Evolutionary conservation across 192 early-diverging fungal species (phyloP), one percentile per base, ranked within the genome.

Genomic region (Diversispora eburnea): DNA sequence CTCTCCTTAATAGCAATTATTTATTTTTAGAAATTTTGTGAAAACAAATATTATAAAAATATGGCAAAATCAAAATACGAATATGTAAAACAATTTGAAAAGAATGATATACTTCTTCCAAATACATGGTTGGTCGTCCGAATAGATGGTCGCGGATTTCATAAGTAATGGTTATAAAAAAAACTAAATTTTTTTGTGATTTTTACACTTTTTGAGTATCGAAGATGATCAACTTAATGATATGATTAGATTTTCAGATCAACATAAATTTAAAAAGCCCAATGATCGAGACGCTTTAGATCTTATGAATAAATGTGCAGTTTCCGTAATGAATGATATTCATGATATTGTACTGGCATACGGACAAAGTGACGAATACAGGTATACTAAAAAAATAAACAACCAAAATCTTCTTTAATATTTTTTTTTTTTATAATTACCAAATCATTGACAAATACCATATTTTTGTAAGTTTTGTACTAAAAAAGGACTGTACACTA

Each of bases 11-110:
- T 33, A 33, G 25, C 25, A 33, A 51, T 51, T 51, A 51, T 51
- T 51, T 5, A 12, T 51, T 51, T 51, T 4, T 2, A 12, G 49
- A 12, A 51, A 13, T 17, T 62, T 61, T 13, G 17, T 6, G 5
- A 60, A 22, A 60, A 33, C 25, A 39, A 39, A 6, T 33, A 61
- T 10, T 41, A 61, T 62, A 43, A 17, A 5, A 33, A 10, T 7
- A 95, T 95, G 95, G 95, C 95, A n/a, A 94, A 94, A 69, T 93
- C 92, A 54, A 93, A 92, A 75, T 97, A 91, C 78, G 93, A 94
- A 77, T 97, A 97, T 74, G 95, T 97, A 42, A 90, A 88, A 68
- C 79, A 87, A 66, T 99, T 97, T 85, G 97, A 99, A 81, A 83
- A 70, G 20, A 84, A 91, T 70, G 86, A 88, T 72, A 83, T 79